Evolutionary conservation across 106 monocot species (phyloP).

Genomic region (Narthecium ossifragum): DNA sequence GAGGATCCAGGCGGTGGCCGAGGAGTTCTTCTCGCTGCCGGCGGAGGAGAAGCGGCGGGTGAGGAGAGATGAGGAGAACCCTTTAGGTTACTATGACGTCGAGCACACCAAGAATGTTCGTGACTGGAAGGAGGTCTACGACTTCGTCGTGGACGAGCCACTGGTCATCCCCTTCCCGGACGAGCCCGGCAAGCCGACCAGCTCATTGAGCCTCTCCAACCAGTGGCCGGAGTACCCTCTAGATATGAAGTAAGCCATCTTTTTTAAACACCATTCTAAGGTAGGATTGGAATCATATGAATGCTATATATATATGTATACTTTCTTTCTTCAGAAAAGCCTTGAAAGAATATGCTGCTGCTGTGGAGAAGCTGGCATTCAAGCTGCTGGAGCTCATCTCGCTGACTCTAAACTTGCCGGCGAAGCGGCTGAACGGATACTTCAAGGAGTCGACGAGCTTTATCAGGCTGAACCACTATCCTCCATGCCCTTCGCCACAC

Average conservation of each 20-base stretch:
- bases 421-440: constrained; percentile 36
- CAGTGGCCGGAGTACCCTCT: constrained; percentile 22
- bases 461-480: constrained; percentile 67
- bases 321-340: constrained; percentile 13
- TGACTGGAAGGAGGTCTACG: constrained; percentile 42
- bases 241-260: background rate
- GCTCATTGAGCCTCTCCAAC: constrained; percentile 1
- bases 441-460: constrained; percentile 40
- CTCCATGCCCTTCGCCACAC: constrained; percentile 53
- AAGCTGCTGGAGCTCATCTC: constrained; percentile 56
- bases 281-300: background rate
- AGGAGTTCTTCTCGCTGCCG: constrained; percentile 46
- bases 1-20: constrained; percentile 18
- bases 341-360: constrained; percentile 27
- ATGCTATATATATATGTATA: background rate
- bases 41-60: constrained; percentile 44
- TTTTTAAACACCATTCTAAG: background rate
- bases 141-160: constrained; percentile 10
- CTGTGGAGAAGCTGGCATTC: constrained; percentile 36
- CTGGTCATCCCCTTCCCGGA: background rate
- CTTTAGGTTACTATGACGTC: constrained; percentile 24
- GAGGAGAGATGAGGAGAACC: constrained; percentile 36
- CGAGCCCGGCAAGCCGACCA: background rate
- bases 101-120: constrained; percentile 41
- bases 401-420: constrained; percentile 28